Evolutionary conservation across 352 stramenopile species (phyloP).

Genomic region (Thalassiosira hispida): DNA sequence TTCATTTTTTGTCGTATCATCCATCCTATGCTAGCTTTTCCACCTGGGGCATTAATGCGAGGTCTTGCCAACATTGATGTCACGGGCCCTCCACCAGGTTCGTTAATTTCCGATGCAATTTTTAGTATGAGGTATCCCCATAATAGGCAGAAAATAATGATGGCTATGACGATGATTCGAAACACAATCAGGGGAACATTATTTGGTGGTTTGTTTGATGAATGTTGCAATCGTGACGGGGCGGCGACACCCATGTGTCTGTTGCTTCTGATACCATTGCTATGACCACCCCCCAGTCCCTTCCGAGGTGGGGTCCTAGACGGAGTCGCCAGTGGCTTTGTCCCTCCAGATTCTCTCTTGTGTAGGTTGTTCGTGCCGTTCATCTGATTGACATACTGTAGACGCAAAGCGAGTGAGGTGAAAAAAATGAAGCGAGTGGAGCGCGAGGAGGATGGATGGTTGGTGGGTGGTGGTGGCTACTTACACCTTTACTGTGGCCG

Average conservation of each 20-base stretch:
- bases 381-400: no score
- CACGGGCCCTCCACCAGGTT: neutral
- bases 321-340: no score
- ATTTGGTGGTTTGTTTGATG: neutral
- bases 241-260: slow-evolving; percentile 6
- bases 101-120: slow-evolving; percentile 31
- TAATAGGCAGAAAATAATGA: slow-evolving; percentile 31
- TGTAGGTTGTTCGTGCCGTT: no score
- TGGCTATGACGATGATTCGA: slow-evolving; percentile 27
- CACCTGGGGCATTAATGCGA: neutral
- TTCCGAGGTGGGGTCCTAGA: no score
- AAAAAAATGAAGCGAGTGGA: no score
- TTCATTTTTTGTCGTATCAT: slow-evolving; percentile 41
- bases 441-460: no score
- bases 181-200: slow-evolving; percentile 21
- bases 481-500: no score
- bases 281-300: no score
- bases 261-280: slow-evolving; percentile 3
- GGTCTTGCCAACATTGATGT: slow-evolving; percentile 27
- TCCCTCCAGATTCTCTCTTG: neutral
- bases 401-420: no score
- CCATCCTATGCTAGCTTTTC: slow-evolving; percentile 8
- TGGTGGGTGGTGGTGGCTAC: no score
- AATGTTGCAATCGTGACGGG: slow-evolving; percentile 3
- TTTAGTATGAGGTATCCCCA: slow-evolving; percentile 41